Conservation (phyloP, 306 rosid species). For the Phaseolus lunatus region DNA sequence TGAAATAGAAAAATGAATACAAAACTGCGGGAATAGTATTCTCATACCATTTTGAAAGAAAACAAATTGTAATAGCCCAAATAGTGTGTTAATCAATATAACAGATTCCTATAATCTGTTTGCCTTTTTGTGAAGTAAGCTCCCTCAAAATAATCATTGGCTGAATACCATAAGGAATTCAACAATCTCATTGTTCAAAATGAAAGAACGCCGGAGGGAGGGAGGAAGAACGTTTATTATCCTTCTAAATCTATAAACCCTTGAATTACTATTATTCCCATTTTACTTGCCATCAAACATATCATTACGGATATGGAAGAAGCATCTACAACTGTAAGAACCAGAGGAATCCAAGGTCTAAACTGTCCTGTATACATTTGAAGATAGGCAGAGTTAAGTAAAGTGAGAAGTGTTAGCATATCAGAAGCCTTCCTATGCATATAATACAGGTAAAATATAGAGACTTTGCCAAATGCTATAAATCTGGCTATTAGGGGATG, state of each 20-base stretch:
- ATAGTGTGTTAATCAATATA: not conserved
- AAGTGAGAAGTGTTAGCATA: not conserved
- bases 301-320: not conserved
- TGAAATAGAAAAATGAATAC: conserved; percentile 1
- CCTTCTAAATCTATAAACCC: not conserved
- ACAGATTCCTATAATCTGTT: conserved; percentile 8
- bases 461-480: not conserved
- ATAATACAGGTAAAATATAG: not conserved
- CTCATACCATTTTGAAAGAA: not conserved
- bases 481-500: not conserved
- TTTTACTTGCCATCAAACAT: not conserved
- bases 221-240: not conserved
- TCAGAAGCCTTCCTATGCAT: not conserved
- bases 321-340: not conserved
- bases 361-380: not conserved
- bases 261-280: not conserved
- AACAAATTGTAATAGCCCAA: conserved; percentile 22
- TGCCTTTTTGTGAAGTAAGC: conserved; percentile 1
- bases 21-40: conserved; percentile 14
- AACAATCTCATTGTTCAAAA: conserved; percentile 19
- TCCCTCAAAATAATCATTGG: not conserved
- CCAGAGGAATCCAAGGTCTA: not conserved
- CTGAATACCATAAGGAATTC: conserved; percentile 19
- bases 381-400: not conserved
- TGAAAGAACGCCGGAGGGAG: not conserved